Evolutionary conservation across 306 rosid species (phyloP).

Genomic region (Sechiopsis laciniata): DNA sequence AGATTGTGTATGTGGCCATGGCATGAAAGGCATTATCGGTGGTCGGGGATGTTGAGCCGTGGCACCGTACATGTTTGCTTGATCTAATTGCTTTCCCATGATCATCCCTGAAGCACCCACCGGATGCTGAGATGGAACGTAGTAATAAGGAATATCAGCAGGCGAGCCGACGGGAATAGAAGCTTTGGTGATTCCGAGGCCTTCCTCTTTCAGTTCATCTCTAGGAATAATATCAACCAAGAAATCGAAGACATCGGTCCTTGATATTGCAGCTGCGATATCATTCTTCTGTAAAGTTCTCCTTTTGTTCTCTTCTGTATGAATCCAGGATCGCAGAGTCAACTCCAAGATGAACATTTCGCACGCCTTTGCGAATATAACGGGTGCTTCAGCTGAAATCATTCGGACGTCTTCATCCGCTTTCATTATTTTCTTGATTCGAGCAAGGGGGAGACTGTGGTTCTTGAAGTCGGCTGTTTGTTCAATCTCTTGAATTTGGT

Average conservation of each 20-base stretch:
- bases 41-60: conserved; percentile 21
- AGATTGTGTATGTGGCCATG: conserved; percentile 23
- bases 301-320: conserved; percentile 27
- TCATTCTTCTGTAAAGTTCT: conserved; percentile 26
- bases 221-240: conserved; percentile 28
- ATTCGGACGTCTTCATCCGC: conserved; percentile 24
- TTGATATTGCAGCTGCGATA: conserved; percentile 25
- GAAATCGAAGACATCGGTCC: conserved; percentile 27
- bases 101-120: conserved; percentile 25
- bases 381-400: conserved; percentile 27
- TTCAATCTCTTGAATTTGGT: conserved; percentile 27
- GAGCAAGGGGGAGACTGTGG: conserved; percentile 26
- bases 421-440: conserved; percentile 28
- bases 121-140: conserved; percentile 20
- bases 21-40: conserved; percentile 18
- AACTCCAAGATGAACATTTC: conserved; percentile 28
- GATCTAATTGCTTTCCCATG: conserved; percentile 27
- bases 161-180: conserved; percentile 24
- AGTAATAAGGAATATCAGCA: conserved; percentile 25
- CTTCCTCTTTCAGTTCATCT: conserved; percentile 28
- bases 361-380: conserved; percentile 25
- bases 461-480: conserved; percentile 26
- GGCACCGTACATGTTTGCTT: conserved; percentile 19
- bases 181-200: conserved; percentile 19
- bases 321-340: conserved; percentile 26